These are phyloP conservation scores for Stemphylium beticola DNA, from an alignment of 2,329 filamentous ascomycete species.

Conservation along the genomic window DNA sequence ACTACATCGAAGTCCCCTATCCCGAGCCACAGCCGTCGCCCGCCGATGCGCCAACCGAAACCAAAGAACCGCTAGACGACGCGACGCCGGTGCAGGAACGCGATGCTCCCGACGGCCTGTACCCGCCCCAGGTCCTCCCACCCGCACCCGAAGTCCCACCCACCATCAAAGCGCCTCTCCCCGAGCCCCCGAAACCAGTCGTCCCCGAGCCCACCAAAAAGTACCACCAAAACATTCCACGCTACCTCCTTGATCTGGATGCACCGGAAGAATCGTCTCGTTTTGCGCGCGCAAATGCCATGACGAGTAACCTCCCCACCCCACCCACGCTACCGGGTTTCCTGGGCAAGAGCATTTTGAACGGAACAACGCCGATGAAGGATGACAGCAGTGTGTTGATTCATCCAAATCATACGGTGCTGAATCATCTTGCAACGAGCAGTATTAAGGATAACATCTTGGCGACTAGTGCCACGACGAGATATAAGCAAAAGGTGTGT, in stretches of 20 bases:
- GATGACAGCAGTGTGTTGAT: constrained; percentile 97
- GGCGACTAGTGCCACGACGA: constrained; percentile 94
- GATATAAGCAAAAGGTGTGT: constrained; percentile 90
- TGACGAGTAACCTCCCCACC: constrained; percentile 78
- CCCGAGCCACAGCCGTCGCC: constrained; percentile 64
- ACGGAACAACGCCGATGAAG: constrained; percentile 89
- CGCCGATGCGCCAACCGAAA: constrained; percentile 24
- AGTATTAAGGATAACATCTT: constrained; percentile 97
- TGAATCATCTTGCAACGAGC: constrained; percentile 96
- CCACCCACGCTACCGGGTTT: constrained; percentile 90
- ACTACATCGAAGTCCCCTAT: constrained; percentile 92
- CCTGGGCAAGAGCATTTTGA: constrained; percentile 91
- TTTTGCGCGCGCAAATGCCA: constrained; percentile 76
- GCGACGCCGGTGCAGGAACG: constrained; percentile 35
- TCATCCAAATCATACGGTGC: constrained; percentile 94
- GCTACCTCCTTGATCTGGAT: constrained; percentile 86
- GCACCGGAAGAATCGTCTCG: constrained; percentile 77
- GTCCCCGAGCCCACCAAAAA: constrained; percentile 51
- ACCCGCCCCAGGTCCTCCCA: constrained; percentile 49
- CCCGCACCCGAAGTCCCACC: constrained; percentile 48
- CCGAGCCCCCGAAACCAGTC: constrained; percentile 37
- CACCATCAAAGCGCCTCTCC: constrained; percentile 27
- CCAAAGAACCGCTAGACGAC: constrained; percentile 27
- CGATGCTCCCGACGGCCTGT: constrained; percentile 31
- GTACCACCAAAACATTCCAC: constrained; percentile 78